These are phyloP conservation scores for Penicillium turbatum DNA, from an alignment of 495 filamentous ascomycete genomes.

Conservation along the genomic window DNA sequence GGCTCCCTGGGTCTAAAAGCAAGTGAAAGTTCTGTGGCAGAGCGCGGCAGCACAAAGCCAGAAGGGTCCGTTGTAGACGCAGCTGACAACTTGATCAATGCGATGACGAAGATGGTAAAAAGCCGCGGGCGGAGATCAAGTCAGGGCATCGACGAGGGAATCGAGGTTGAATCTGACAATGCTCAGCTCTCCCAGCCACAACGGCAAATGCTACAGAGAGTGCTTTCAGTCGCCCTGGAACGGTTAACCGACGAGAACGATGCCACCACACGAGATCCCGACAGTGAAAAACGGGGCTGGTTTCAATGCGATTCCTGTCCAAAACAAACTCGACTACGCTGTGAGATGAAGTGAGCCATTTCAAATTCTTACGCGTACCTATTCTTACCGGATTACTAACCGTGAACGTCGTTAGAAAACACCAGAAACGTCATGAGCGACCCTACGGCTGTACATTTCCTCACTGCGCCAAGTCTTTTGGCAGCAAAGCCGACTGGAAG, in stretches of 20 bases:
- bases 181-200: conserved; percentile 27
- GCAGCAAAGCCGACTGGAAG: conserved; percentile 96
- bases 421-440: conserved; percentile 77
- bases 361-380: neutral
- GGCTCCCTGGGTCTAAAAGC: neutral
- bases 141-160: conserved; percentile 27
- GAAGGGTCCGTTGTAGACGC: conserved; percentile 30
- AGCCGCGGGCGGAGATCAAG: conserved; percentile 23
- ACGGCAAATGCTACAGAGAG: conserved; percentile 35
- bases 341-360: conserved; percentile 64
- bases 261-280: conserved; percentile 11
- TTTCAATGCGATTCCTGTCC: conserved; percentile 51
- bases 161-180: conserved; percentile 20
- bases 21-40: neutral
- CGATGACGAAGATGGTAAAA: conserved; percentile 39
- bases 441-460: conserved; percentile 85
- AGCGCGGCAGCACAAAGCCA: conserved; percentile 14
- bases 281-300: conserved; percentile 33
- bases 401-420: conserved; percentile 58
- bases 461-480: conserved; percentile 72
- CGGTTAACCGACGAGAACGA: conserved; percentile 24
- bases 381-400: conserved; percentile 15
- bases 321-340: conserved; percentile 55
- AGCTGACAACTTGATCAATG: conserved; percentile 34
- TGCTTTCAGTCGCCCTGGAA: conserved; percentile 33